These are phyloP conservation scores for Colletotrichum sp. DNA, from an alignment of 2,329 filamentous ascomycete genomes.

Conservation along the genomic window DNA sequence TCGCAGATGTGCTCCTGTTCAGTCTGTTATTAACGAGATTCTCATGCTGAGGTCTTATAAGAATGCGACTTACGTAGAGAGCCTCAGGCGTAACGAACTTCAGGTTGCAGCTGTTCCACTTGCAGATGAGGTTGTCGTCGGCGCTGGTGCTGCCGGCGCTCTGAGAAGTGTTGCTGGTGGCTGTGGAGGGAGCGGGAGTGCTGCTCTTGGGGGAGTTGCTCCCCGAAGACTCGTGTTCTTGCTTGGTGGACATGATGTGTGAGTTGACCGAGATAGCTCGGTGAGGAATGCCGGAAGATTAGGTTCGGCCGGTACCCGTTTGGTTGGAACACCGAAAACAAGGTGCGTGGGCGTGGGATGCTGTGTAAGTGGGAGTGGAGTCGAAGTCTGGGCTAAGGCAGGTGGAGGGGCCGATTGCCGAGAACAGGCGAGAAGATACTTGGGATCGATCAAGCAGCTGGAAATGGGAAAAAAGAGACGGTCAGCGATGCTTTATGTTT, in stretches of 20 bases:
- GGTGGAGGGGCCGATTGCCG: slow-evolving; percentile 9
- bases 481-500: slow-evolving; percentile 21
- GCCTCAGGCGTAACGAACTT: slow-evolving; percentile 62
- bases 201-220: slow-evolving; percentile 56
- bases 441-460: not conserved
- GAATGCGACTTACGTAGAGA: slow-evolving; percentile 60
- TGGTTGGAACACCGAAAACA: not conserved
- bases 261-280: slow-evolving; percentile 6
- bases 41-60: too few species aligned
- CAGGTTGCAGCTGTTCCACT: slow-evolving; percentile 64
- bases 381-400: not conserved
- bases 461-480: not conserved
- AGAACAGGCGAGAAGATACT: slow-evolving; percentile 2
- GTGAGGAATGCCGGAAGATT: not conserved
- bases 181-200: slow-evolving; percentile 56
- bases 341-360: not conserved
- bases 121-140: slow-evolving; percentile 64
- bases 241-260: slow-evolving; percentile 25
- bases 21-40: not conserved
- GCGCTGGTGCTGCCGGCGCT: slow-evolving; percentile 34
- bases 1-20: slow-evolving; percentile 94
- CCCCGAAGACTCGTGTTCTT: slow-evolving; percentile 35
- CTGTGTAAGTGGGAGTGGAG: slow-evolving; percentile 14
- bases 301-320: not conserved
- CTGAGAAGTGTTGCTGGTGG: slow-evolving; percentile 51